phyloP scores from a whole-genome alignment of 305 asterid genomes.

The Andrographis paniculata region DNA sequence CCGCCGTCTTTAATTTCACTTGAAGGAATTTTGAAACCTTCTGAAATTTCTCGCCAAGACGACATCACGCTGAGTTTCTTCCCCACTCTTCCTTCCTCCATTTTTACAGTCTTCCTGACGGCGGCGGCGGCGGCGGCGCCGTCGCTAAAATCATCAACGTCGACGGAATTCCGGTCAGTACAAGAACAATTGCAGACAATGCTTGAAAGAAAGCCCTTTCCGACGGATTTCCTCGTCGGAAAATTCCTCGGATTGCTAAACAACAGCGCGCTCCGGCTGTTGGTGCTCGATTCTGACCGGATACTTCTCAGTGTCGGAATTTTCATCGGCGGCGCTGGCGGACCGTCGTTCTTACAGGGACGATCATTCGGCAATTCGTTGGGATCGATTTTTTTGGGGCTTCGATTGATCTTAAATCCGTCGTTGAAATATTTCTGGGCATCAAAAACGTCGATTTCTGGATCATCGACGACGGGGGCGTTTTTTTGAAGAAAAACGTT shows the following conservation, averaged over 20 bases:
- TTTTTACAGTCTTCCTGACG: slow-evolving; percentile 15
- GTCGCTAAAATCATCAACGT: slow-evolving; percentile 20
- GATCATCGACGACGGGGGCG: slow-evolving; percentile 16
- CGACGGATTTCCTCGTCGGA: slow-evolving; percentile 24
- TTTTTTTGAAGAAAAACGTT: slow-evolving; percentile 13
- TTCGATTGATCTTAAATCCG: slow-evolving; percentile 4
- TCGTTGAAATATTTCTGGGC: slow-evolving; percentile 42
- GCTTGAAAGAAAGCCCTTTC: slow-evolving; percentile 48
- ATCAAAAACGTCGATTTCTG: slow-evolving; percentile 40
- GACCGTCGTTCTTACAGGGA: slow-evolving; percentile 21
- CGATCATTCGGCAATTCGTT: slow-evolving; percentile 9
- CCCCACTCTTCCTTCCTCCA: slow-evolving; percentile 27
- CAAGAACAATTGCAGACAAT: slow-evolving; percentile 62
- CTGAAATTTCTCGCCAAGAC: background rate
- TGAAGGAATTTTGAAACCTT: background rate
- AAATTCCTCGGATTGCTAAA: slow-evolving; percentile 28
- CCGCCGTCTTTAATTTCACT: background rate
- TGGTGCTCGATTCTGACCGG: slow-evolving; percentile 61
- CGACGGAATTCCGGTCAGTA: slow-evolving; percentile 39
- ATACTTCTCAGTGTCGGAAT: slow-evolving; percentile 19
- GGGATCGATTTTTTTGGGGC: slow-evolving; percentile 3
- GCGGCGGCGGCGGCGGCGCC: slow-evolving; percentile 15
- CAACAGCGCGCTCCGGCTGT: slow-evolving; percentile 49
- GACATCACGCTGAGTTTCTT: background rate
- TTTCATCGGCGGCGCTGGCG: slow-evolving; percentile 6